Conservation (phyloP, 164 flowering plant genomes). For the Brasenia schreberi region DNA sequence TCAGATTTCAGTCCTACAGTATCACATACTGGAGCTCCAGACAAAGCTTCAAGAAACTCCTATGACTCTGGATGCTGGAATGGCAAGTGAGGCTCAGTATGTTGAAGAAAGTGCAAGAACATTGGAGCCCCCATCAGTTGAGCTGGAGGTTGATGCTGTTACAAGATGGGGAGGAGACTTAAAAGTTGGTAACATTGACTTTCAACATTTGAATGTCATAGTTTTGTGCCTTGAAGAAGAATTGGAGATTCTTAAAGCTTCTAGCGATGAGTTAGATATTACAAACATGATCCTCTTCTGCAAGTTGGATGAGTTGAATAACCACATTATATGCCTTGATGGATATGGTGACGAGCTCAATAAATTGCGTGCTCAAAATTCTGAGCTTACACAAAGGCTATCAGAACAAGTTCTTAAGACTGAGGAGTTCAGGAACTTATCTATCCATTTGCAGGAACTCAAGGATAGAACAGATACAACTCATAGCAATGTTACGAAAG, state of each 20-base stretch:
- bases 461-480: conserved; percentile 72
- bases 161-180: conserved; percentile 21
- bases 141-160: conserved; percentile 37
- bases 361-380: conserved; percentile 25
- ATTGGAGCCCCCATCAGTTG: conserved; percentile 24
- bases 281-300: conserved; percentile 29
- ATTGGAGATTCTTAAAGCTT: conserved; percentile 26
- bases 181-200: not conserved
- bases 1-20: conserved; percentile 22
- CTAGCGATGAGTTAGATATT: conserved; percentile 48
- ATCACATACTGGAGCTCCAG: conserved; percentile 25
- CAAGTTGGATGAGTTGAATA: conserved; percentile 38
- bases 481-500: conserved; percentile 41
- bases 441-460: conserved; percentile 74
- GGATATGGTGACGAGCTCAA: conserved; percentile 22
- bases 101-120: conserved; percentile 36
- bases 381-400: conserved; percentile 47
- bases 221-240: conserved; percentile 25
- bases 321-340: conserved; percentile 19
- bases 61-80: conserved; percentile 18
- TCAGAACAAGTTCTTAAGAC: conserved; percentile 72
- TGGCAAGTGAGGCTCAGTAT: conserved; percentile 28
- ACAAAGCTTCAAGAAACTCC: conserved; percentile 31
- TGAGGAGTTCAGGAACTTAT: conserved; percentile 79
- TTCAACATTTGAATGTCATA: conserved; percentile 27